phyloP scores from a whole-genome alignment of 1,284 basidiomycete species.

The Melampsora americana region DNA sequence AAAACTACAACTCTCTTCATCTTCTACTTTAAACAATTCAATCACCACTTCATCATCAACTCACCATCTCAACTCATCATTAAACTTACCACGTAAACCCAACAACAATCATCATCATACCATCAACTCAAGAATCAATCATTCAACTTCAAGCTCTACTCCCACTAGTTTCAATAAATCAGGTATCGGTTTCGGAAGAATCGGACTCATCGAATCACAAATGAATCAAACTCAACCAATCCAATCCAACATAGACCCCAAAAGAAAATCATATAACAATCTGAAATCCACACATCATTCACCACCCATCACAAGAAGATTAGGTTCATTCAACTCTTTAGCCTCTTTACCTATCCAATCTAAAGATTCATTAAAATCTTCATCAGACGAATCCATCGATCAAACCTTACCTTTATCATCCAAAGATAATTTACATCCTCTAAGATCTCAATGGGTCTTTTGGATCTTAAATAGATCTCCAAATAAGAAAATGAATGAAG shows the following conservation, averaged over 20 bases:
- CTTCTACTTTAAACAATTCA: too few species aligned
- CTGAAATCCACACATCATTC: background rate
- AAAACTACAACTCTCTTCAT: too few species aligned
- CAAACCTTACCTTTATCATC: background rate
- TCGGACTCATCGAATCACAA: conserved; percentile 4
- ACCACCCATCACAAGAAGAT: conserved; percentile 6
- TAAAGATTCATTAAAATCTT: background rate
- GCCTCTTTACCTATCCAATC: conserved; percentile 10
- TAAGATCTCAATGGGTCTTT: conserved; percentile 35
- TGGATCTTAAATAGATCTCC: conserved; percentile 34
- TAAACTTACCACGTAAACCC: conserved; percentile 10
- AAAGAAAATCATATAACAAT: background rate
- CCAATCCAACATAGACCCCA: background rate
- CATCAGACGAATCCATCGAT: background rate
- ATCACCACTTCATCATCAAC: background rate
- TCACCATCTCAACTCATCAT: background rate
- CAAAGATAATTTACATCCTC: conserved; percentile 14
- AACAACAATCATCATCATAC: background rate
- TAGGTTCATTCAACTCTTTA: conserved; percentile 40
- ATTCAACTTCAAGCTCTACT: background rate
- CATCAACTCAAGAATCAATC: background rate
- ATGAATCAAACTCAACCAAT: background rate
- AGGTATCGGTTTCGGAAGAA: conserved; percentile 16
- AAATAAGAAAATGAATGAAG: conserved; percentile 36
- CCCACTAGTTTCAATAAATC: conserved; percentile 14